Conservation (phyloP, 2,329 filamentous ascomycete genomes). For the Xylariales sp. region DNA sequence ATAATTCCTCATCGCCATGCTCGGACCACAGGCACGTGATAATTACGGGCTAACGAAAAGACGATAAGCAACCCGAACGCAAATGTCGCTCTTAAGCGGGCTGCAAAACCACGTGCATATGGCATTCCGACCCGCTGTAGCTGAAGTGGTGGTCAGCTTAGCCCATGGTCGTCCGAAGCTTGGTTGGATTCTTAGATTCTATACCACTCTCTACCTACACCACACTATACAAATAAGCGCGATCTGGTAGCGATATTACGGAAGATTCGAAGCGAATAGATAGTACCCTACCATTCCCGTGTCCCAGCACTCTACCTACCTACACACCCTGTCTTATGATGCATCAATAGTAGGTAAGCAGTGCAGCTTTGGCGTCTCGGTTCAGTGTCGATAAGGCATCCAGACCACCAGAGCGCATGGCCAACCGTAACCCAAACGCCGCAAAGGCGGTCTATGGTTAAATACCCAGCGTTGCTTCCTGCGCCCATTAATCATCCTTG, state of each 20-base stretch:
- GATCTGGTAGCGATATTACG: slow-evolving; percentile 9
- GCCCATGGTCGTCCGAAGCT: slow-evolving; percentile 11
- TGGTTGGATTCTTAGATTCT: slow-evolving; percentile 10
- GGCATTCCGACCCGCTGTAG: slow-evolving; percentile 24
- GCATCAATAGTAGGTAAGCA: slow-evolving; percentile 36
- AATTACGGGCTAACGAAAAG: slow-evolving; percentile 3
- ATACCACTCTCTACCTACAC: neutral
- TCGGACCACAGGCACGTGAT: slow-evolving; percentile 13
- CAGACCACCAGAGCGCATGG: neutral
- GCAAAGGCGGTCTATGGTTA: slow-evolving; percentile 23
- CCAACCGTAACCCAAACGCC: neutral
- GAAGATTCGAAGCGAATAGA: slow-evolving; percentile 9
- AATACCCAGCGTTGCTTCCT: slow-evolving; percentile 4
- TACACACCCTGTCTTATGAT: slow-evolving; percentile 14
- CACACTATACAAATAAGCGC: slow-evolving; percentile 13
- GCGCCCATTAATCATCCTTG: slow-evolving; percentile 6
- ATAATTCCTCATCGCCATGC: slow-evolving; percentile 6
- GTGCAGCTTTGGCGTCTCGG: slow-evolving; percentile 29
- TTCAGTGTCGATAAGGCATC: slow-evolving; percentile 15
- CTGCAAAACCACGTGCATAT: slow-evolving; percentile 28
- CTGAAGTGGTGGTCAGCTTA: slow-evolving; percentile 34
- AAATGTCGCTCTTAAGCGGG: neutral
- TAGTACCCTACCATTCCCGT: slow-evolving; percentile 19
- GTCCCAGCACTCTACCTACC: neutral
- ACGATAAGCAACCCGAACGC: slow-evolving; percentile 10